phyloP scores from a whole-genome alignment of 2,329 filamentous ascomycete genomes.

The Ophiostoma ips region DNA sequence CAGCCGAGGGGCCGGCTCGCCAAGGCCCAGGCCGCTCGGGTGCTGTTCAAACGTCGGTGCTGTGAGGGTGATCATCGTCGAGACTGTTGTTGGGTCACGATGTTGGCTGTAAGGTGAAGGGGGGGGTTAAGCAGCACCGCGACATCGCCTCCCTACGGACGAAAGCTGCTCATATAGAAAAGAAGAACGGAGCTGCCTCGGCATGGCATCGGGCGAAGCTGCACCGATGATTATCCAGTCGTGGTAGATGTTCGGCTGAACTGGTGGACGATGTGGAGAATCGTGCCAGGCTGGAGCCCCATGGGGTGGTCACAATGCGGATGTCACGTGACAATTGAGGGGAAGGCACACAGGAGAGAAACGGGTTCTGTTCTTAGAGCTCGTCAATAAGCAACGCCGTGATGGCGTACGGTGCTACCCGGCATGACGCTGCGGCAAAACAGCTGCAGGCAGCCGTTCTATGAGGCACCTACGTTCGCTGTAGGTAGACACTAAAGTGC shows the following conservation, averaged over 20 bases:
- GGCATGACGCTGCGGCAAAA: too few species aligned
- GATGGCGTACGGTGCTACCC: too few species aligned
- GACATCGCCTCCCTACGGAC: neutral
- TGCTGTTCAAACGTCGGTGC: slow-evolving; percentile 14
- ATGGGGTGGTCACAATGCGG: neutral
- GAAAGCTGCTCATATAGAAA: neutral
- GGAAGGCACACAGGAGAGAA: too few species aligned
- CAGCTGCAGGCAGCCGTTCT: too few species aligned
- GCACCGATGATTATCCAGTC: neutral
- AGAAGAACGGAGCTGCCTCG: neutral
- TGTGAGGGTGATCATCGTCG: slow-evolving; percentile 4
- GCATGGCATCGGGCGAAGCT: neutral
- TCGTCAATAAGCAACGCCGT: too few species aligned
- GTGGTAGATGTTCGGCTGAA: neutral
- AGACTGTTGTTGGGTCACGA: neutral
- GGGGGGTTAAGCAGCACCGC: neutral
- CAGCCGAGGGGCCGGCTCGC: slow-evolving; percentile 11
- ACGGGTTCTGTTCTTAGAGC: too few species aligned
- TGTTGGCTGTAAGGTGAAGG: neutral
- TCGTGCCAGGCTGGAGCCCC: neutral
- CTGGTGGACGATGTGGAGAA: neutral
- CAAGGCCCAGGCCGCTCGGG: slow-evolving; percentile 13
- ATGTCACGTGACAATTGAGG: too few species aligned
- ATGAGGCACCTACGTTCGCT: too few species aligned
- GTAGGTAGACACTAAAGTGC: too few species aligned